Percentiles rank a stretch among this genome's conserved stretches.
These are phyloP conservation scores for Lomentospora prolificans DNA, from an alignment of 2,329 filamentous ascomycete species.

Conservation along the genomic window DNA sequence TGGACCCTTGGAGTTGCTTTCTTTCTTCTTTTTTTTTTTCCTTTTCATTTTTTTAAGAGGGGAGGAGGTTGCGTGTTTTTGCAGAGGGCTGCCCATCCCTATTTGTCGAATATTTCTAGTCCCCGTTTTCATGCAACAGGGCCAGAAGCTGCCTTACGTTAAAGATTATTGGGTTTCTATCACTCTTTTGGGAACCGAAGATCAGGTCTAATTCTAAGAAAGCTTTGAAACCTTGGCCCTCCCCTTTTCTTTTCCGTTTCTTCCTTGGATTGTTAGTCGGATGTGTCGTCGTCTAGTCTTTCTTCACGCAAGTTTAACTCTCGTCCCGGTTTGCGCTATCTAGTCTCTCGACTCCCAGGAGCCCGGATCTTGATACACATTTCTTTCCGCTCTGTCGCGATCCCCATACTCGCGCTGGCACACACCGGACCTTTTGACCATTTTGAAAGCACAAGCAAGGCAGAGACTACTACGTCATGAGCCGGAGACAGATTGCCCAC, in stretches of 20 bases:
- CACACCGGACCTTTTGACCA: background rate
- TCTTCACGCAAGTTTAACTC: background rate
- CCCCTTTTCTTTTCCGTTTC: background rate
- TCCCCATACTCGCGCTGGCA: background rate
- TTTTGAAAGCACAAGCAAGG: background rate
- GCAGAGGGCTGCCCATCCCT: background rate
- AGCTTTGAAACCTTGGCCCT: background rate
- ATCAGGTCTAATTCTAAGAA: background rate
- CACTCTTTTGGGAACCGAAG: background rate
- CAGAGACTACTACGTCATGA: slow-evolving; percentile 1
- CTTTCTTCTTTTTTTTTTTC: background rate
- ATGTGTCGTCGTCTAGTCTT: background rate
- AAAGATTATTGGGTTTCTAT: background rate
- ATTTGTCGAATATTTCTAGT: background rate
- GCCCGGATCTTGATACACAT: background rate
- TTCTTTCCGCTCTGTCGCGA: background rate
- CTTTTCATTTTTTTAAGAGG: background rate
- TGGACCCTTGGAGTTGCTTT: background rate
- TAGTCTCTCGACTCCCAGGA: background rate
- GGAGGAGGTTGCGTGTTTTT: background rate
- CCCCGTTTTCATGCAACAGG: background rate
- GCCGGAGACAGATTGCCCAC: background rate
- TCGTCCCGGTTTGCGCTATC: background rate
- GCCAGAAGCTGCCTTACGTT: slow-evolving; percentile 2
- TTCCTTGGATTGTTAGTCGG: background rate